These are phyloP conservation scores for Acer saccharum DNA, from an alignment of 345 rosid genomes.

Conservation along the genomic window DNA sequence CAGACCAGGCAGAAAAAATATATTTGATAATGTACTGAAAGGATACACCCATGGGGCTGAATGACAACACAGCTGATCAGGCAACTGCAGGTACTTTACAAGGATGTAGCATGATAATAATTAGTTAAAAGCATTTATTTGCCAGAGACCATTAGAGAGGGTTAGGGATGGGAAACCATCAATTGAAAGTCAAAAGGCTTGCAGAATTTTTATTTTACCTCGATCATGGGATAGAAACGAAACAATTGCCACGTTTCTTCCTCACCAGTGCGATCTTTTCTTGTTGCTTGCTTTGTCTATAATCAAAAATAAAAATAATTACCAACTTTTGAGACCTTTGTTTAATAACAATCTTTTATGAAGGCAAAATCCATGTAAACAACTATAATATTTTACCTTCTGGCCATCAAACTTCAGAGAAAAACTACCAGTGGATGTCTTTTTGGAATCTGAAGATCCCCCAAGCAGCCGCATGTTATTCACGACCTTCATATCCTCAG, in stretches of 20 bases:
- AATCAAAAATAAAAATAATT: constrained; percentile 18
- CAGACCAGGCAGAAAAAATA: too few species aligned
- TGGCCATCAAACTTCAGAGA: constrained; percentile 84
- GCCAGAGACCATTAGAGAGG: neutral
- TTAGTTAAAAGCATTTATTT: constrained; percentile 4
- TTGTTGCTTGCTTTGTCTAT: constrained; percentile 75
- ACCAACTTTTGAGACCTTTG: constrained; percentile 11
- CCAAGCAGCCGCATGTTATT: constrained; percentile 74
- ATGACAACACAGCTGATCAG: constrained; percentile 8
- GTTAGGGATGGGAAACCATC: neutral
- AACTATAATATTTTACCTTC: constrained; percentile 48
- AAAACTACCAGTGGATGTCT: constrained; percentile 50
- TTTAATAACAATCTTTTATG: neutral
- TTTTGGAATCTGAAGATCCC: constrained; percentile 58
- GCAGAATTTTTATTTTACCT: constrained; percentile 46
- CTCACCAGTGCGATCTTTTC: constrained; percentile 83
- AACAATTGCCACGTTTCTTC: constrained; percentile 93
- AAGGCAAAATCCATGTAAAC: neutral
- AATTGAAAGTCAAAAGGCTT: neutral
- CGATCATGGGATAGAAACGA: constrained; percentile 86
- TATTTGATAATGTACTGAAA: neutral
- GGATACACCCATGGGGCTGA: neutral
- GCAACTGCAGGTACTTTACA: neutral
- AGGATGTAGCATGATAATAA: neutral
- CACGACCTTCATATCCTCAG: constrained; percentile 73